A percentile compares a stretch with the other conserved stretches of the same genome.
phyloP scores from a whole-genome alignment of 805 yeast genomes.

The Metschnikowia kunwiensis region DNA sequence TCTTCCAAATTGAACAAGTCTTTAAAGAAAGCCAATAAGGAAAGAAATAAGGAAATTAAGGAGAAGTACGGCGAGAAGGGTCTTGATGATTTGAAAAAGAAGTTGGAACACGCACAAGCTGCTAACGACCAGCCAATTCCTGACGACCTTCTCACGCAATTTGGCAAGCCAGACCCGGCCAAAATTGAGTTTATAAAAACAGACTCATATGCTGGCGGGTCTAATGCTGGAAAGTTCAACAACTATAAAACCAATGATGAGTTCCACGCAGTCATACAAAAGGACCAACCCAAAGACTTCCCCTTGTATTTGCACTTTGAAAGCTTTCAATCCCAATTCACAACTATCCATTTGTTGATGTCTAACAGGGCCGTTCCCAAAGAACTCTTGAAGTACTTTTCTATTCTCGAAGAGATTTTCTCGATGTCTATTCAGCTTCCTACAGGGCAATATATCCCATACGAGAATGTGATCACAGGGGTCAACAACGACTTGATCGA shows the following conservation, averaged over 20 bases:
- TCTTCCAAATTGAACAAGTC: conserved; percentile 55
- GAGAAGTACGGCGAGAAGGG: conserved; percentile 58
- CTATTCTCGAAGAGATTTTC: conserved; percentile 62
- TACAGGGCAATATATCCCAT: conserved; percentile 57
- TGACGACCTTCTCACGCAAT: conserved; percentile 53
- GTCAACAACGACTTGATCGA: conserved; percentile 73
- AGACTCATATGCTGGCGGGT: conserved; percentile 58
- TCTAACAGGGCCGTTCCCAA: conserved; percentile 53
- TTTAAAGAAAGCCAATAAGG: conserved; percentile 50
- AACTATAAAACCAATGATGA: conserved; percentile 28
- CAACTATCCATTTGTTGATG: conserved; percentile 60
- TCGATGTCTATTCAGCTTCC: conserved; percentile 66
- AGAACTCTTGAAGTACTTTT: conserved; percentile 58
- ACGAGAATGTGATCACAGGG: conserved; percentile 71
- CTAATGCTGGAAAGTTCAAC: conserved; percentile 34
- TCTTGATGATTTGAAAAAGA: conserved; percentile 46
- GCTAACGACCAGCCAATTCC: conserved; percentile 80
- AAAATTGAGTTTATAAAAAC: conserved; percentile 71
- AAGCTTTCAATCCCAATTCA: conserved; percentile 73
- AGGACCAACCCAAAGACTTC: conserved; percentile 43
- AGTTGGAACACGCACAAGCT: conserved; percentile 58
- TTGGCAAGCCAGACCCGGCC: conserved; percentile 72
- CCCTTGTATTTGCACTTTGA: conserved; percentile 78
- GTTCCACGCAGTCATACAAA: conserved; percentile 16
- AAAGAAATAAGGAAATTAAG: conserved; percentile 48